Evolutionary conservation across 2,329 filamentous ascomycete genomes (phyloP), one percentile per base, ranked within the genome.

Genomic region (Venturia oleaginea): DNA sequence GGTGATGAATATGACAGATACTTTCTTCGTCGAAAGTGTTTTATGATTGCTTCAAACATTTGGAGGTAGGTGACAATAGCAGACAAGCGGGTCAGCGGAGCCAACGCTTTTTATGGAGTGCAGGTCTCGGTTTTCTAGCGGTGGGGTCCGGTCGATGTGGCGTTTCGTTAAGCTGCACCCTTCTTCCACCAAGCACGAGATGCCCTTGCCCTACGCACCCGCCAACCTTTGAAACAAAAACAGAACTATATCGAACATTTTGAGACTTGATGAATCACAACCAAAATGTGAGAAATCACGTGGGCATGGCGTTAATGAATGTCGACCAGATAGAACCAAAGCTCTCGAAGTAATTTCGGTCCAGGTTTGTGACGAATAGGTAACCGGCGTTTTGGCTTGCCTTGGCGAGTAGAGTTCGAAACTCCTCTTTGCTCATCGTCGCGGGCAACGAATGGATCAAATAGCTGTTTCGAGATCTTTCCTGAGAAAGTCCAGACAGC

Each of bases 381-480:
- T n/a, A 57, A n/a, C 51, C 51, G 8, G 51, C 51, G 19, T n/a
- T 32, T 13, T 57, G 51, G 19, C 51, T 57, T 32, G 51, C 27
- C 51, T 34, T 57, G 4, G 51, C 51, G 27, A 57, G 27, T 15
- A 57, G 11, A 32, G 27, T 8, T 5, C 51, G 27, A 13, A 57
- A 15, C 34, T 34, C 51, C 34, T 34, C 51, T 57, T 57, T 57
- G 27, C 32, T 54, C 40, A 37, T 62, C n/a, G 32, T 7, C 5
- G 3, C n/a, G 4, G 61, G 61, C 24, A 54, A 40, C 5, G 40
- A 37, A 24, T 62, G 61, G 24, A 62, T 51, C 34, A 62, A 15
- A 32, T 51, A 62, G 34, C 61, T 51, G 43, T 37, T 32, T 22
- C 61, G 61, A 7, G 61, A 42, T n/a, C 61, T 46, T 42, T 62